A percentile compares a stretch with the other conserved stretches of the same genome.
Conservation (phyloP, 1,284 basidiomycete genomes). For the Ceratobasidium sp. region DNA sequence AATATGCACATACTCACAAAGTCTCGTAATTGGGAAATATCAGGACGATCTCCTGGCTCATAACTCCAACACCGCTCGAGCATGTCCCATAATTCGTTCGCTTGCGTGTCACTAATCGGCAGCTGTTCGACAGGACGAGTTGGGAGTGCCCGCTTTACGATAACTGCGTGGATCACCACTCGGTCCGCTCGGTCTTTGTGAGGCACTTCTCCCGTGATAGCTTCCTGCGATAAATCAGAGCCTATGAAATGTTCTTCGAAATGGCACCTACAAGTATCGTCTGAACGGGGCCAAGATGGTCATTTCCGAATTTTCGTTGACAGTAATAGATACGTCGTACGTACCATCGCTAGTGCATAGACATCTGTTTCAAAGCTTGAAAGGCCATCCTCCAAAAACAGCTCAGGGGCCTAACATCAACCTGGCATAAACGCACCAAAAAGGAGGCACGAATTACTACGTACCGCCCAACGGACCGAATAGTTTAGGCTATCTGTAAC, state of each 20-base stretch:
- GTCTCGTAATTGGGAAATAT: slow-evolving; percentile 13
- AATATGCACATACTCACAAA: slow-evolving; percentile 18
- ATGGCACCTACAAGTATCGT: slow-evolving; percentile 17
- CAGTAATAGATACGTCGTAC: neutral
- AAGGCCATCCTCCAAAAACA: slow-evolving; percentile 25
- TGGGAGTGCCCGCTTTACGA: slow-evolving; percentile 8
- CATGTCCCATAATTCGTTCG: slow-evolving; percentile 25
- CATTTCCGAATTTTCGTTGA: neutral
- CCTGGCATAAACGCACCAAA: neutral
- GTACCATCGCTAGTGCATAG: slow-evolving; percentile 34
- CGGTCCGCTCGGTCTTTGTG: slow-evolving; percentile 25
- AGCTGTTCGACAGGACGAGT: slow-evolving; percentile 9
- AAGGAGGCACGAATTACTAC: neutral
- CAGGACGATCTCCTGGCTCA: slow-evolving; percentile 10
- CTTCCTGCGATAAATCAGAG: slow-evolving; percentile 12
- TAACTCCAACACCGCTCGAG: slow-evolving; percentile 35
- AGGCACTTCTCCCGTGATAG: slow-evolving; percentile 33
- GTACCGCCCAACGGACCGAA: slow-evolving; percentile 33
- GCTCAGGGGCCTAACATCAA: slow-evolving; percentile 20
- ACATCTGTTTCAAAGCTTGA: slow-evolving; percentile 32
- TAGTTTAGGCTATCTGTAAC: slow-evolving; percentile 33
- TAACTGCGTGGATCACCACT: slow-evolving; percentile 18
- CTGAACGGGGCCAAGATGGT: neutral
- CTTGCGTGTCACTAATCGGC: slow-evolving; percentile 1
- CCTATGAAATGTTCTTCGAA: neutral